phyloP scores from a whole-genome alignment of 2,329 filamentous ascomycete species.

The Beauveria australis region DNA sequence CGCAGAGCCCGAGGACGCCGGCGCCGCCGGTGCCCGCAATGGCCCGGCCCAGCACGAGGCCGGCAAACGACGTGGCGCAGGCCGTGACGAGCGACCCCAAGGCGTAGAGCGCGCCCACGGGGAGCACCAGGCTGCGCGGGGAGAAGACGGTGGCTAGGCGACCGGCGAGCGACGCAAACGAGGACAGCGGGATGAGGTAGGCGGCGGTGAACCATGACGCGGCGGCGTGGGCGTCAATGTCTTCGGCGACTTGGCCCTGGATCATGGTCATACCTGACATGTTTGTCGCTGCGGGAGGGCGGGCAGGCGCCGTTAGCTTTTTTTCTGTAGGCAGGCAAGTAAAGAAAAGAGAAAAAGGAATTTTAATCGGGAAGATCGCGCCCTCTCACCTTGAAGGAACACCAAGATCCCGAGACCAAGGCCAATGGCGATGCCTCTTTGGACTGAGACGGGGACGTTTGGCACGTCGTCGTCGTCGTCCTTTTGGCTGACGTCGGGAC shows the following conservation, averaged over 20 bases:
- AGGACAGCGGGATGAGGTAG: conserved; percentile 58
- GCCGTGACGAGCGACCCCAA: conserved; percentile 59
- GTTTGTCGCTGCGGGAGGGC: conserved; percentile 45
- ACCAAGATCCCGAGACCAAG: conserved; percentile 29
- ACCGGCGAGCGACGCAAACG: conserved; percentile 60
- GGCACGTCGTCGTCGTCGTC: neutral
- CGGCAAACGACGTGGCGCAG: conserved; percentile 45
- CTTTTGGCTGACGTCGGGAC: neutral
- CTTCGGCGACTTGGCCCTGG: conserved; percentile 66
- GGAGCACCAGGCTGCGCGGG: conserved; percentile 55
- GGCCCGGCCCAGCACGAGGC: conserved; percentile 62
- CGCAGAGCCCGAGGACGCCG: conserved; percentile 63
- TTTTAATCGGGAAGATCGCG: neutral
- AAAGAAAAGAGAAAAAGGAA: too few species aligned
- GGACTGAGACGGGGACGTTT: neutral
- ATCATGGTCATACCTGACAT: conserved; percentile 77
- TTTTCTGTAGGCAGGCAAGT: too few species aligned
- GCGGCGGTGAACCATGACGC: conserved; percentile 76
- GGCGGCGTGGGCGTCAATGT: conserved; percentile 64
- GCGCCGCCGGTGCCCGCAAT: conserved; percentile 62
- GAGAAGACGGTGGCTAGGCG: conserved; percentile 69
- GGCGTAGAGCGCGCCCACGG: conserved; percentile 48
- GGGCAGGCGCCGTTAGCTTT: too few species aligned
- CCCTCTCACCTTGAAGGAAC: conserved; percentile 46
- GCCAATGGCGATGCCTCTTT: conserved; percentile 1